phyloP scores from a whole-genome alignment of 306 rosid species.

The Coriaria nepalensis region DNA sequence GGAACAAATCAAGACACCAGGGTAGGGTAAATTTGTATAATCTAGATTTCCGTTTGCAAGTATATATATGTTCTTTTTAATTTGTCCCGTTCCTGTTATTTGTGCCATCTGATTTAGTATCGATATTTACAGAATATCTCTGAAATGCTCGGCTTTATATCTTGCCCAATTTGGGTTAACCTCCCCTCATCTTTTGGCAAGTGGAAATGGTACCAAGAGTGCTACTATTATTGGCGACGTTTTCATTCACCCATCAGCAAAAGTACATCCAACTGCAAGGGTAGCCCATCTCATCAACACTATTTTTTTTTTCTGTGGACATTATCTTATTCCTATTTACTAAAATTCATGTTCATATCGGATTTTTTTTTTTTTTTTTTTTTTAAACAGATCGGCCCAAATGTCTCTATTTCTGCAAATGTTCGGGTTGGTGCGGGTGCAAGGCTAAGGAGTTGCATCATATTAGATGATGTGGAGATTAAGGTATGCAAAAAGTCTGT shows the following conservation, averaged over 20 bases:
- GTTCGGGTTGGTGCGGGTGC: constrained; percentile 90
- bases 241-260: constrained; percentile 89
- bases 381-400: constrained; percentile 67
- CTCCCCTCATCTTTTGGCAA: constrained; percentile 68
- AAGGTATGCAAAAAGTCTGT: constrained; percentile 32
- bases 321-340: not conserved
- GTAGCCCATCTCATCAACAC: constrained; percentile 20
- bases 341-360: not conserved
- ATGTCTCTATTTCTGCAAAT: constrained; percentile 90
- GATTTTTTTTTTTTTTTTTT: not conserved
- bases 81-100: constrained; percentile 10
- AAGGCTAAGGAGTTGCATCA: constrained; percentile 72
- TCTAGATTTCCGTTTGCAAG: not conserved
- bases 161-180: constrained; percentile 67
- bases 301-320: not conserved
- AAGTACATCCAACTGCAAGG: constrained; percentile 87
- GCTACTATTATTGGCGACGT: constrained; percentile 68
- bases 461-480: constrained; percentile 87
- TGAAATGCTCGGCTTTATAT: constrained; percentile 82
- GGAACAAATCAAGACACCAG: constrained; percentile 99
- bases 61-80: not conserved
- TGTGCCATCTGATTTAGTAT: constrained; percentile 10
- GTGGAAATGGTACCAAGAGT: constrained; percentile 58
- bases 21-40: constrained; percentile 26
- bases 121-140: constrained; percentile 70